Percentiles rank a stretch among this genome's conserved stretches.
These are phyloP conservation scores for Mesostigma viride DNA, from an alignment of 139 green algal genomes.

Conservation along the genomic window DNA sequence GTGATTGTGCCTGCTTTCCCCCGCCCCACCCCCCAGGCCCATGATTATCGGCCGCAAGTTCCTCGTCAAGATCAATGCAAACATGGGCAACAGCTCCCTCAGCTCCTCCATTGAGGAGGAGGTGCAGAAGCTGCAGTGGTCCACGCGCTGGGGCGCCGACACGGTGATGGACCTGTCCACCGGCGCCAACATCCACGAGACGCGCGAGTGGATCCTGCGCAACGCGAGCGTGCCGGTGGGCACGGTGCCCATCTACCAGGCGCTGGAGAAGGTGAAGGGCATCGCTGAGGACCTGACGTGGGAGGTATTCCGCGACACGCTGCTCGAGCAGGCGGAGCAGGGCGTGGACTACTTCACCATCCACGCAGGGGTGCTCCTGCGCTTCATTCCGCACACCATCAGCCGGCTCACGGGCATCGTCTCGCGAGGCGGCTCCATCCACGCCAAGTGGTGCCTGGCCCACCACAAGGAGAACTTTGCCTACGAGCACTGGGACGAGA, in stretches of 20 bases:
- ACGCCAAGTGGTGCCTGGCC: constrained; percentile 69
- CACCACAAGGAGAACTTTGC: constrained; percentile 84
- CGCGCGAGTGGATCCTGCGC: constrained; percentile 85
- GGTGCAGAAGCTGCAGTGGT: constrained; percentile 91
- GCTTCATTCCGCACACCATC: constrained; percentile 78
- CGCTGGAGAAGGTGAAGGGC: constrained; percentile 69
- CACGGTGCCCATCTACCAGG: constrained; percentile 69
- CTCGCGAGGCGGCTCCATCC: constrained; percentile 81
- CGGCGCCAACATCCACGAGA: constrained; percentile 85
- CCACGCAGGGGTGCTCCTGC: constrained; percentile 84
- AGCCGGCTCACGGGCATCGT: constrained; percentile 89
- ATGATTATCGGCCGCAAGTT: constrained; percentile 71
- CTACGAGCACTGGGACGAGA: constrained; percentile 95
- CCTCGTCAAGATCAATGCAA: constrained; percentile 85
- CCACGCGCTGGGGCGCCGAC: constrained; percentile 87
- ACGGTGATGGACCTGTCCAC: constrained; percentile 93
- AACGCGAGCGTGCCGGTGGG: constrained; percentile 79
- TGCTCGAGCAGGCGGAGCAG: constrained; percentile 79
- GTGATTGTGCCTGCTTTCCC: not conserved
- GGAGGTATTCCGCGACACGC: constrained; percentile 85
- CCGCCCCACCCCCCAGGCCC: too few relatives aligned
- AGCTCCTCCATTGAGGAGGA: constrained; percentile 88
- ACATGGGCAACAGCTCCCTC: constrained; percentile 89
- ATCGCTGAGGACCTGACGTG: constrained; percentile 85
- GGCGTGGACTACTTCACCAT: constrained; percentile 98